Base-by-base conservation (phyloP, 257 asterid genomes). In the Plectranthus barbatus region DNA sequence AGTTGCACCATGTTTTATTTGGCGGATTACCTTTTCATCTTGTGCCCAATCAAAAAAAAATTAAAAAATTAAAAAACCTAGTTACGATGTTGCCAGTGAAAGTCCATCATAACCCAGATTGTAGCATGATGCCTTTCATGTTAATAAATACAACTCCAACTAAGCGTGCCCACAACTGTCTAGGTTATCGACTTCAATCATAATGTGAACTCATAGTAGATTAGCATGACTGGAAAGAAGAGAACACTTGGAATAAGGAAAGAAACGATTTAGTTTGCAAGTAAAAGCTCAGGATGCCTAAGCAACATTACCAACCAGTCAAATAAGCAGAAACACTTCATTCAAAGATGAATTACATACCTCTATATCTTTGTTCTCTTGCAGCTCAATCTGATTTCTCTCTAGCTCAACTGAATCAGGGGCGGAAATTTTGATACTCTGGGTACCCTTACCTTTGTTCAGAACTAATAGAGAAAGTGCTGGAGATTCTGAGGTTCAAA, bases 391-490 rank as follows among this genome's bases (percentile, higher is more conserved):
- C 51, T 73, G 62, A 15, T 67, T 72, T 37, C 70, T 73, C 83
- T 84, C 94, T 59, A 87, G 77, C 34, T 66, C 70, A 63, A 91
- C 94, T 73, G 68, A 81, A 71, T 80, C 74, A 56, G 95, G 85
- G 34, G 90, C 94, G 29, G 79, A 68, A 71, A 91, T 80, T 29
- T 58, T 60, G 64, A 91, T 80, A 46, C 44, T 76, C 10, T 72
- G 73, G 46, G 84, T 34, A 54, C 42, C 79, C 76, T 82, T 81
- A 70, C 87, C 95, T 74, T 72, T 80, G 87, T 87, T 87, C 68
- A 84, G 91, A 76, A 91, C 80, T 79, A 87, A 73, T 60, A 91
- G 89, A 5, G 96, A 91, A 66, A 86, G 90, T 3, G 80, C 81
- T 23, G 95, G 93, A 52, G 95, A 82, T 44, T 91, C 97, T 91